A percentile compares a stretch with the other conserved stretches of the same genome.
These are phyloP conservation scores for Spergularia azorica DNA, from an alignment of 179 eudicot genomes.

Conservation along the genomic window DNA sequence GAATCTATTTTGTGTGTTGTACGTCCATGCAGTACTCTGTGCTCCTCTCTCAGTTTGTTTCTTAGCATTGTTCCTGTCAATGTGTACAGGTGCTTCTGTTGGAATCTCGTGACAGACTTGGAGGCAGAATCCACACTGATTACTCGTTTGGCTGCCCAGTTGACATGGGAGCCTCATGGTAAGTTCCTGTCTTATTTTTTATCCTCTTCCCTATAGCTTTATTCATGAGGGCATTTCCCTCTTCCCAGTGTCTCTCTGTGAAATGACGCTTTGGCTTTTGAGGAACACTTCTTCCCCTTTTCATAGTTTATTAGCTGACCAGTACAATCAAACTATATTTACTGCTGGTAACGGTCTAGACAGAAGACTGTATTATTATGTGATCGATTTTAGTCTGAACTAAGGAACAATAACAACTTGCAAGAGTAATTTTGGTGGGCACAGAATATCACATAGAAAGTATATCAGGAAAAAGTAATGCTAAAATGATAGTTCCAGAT, in stretches of 20 bases:
- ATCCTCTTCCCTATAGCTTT: neutral
- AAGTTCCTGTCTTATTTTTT: constrained; percentile 27
- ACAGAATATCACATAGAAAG: too few relatives aligned
- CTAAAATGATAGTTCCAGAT: too few relatives aligned
- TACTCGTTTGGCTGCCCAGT: constrained; percentile 96
- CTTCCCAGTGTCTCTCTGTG: neutral
- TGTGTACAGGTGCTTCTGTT: constrained; percentile 69
- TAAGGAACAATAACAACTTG: too few relatives aligned
- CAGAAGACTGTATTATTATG: too few relatives aligned
- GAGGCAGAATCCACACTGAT: constrained; percentile 96
- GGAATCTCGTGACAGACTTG: constrained; percentile 96
- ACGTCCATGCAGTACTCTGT: neutral
- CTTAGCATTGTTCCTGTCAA: constrained; percentile 20
- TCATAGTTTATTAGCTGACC: too few relatives aligned
- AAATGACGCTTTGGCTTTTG: neutral
- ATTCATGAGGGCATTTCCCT: neutral
- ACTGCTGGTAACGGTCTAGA: too few relatives aligned
- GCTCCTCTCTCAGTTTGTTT: neutral
- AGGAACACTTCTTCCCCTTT: neutral
- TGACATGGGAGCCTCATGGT: constrained; percentile 99
- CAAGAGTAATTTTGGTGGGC: too few relatives aligned
- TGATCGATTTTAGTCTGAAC: neutral
- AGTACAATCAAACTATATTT: too few relatives aligned
- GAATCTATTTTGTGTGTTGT: neutral
- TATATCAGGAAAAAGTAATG: too few relatives aligned